A percentile compares a stretch with the other conserved stretches of the same genome.
These are phyloP conservation scores for Scedosporium apiospermum DNA, from an alignment of 2,329 filamentous ascomycete species.

Conservation along the genomic window DNA sequence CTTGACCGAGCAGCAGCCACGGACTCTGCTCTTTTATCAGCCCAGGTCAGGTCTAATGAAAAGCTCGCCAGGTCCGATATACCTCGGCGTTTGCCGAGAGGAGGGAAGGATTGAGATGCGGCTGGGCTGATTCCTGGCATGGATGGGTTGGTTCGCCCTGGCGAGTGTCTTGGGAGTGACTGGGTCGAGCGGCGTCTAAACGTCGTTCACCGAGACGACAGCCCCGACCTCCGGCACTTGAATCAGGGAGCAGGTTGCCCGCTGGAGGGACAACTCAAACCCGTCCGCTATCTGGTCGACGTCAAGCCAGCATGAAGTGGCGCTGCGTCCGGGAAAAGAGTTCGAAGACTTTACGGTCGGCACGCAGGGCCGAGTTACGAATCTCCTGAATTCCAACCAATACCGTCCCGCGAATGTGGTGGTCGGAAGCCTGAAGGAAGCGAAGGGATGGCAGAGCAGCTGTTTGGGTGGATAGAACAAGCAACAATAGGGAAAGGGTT, in stretches of 20 bases:
- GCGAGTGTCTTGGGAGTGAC: not conserved
- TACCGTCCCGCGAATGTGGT: slow-evolving; percentile 6
- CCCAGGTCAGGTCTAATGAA: slow-evolving; percentile 46
- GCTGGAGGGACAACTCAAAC: not conserved
- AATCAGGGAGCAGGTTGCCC: not conserved
- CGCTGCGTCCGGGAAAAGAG: not conserved
- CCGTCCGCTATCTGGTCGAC: not conserved
- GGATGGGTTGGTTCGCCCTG: slow-evolving; percentile 19
- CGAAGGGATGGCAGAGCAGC: not conserved
- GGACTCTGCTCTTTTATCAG: slow-evolving; percentile 38
- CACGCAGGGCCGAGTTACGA: not conserved
- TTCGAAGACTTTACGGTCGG: not conserved
- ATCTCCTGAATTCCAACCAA: slow-evolving; percentile 1
- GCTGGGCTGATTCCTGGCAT: slow-evolving; percentile 44
- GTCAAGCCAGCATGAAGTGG: not conserved
- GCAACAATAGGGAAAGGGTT: slow-evolving; percentile 12
- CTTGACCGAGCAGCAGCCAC: slow-evolving; percentile 43
- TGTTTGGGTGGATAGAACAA: not conserved
- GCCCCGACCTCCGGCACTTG: not conserved
- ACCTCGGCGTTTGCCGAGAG: slow-evolving; percentile 51
- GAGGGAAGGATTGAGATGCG: slow-evolving; percentile 32
- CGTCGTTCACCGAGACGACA: not conserved
- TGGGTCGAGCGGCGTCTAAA: slow-evolving; percentile 2
- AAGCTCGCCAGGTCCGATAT: slow-evolving; percentile 44
- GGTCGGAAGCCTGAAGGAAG: not conserved